Conservation (phyloP, 768 basidiomycete species). For the Lepiota brunneoincarnata region DNA sequence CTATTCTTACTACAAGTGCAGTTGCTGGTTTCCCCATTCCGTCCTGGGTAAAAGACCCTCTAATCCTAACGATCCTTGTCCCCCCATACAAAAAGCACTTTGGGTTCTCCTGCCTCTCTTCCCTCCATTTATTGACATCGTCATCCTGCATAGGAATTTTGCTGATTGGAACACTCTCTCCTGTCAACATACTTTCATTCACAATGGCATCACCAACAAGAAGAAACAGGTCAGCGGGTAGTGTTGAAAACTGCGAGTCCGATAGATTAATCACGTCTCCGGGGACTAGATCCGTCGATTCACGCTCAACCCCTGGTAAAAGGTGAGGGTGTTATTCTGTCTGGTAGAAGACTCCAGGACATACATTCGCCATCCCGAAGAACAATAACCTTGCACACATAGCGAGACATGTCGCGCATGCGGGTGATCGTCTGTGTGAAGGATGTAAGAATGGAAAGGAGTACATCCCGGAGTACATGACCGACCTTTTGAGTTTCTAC, state of each 20-base stretch:
- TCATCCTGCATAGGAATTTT: conserved; percentile 84
- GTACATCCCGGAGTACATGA: conserved; percentile 14
- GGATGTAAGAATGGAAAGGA: background rate
- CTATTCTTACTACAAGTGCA: conserved; percentile 84
- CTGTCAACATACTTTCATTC: conserved; percentile 99
- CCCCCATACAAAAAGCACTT: conserved; percentile 90
- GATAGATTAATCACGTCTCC: conserved; percentile 94
- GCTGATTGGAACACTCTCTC: conserved; percentile 96
- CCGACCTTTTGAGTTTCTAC: conserved; percentile 87
- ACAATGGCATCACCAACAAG: conserved; percentile 96
- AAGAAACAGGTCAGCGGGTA: conserved; percentile 91
- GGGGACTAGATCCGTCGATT: conserved; percentile 81
- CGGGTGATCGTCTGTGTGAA: conserved; percentile 72
- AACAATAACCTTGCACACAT: conserved; percentile 74
- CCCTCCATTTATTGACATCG: conserved; percentile 68
- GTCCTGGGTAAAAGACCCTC: conserved; percentile 57
- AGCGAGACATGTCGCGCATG: conserved; percentile 96
- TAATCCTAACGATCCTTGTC: conserved; percentile 85
- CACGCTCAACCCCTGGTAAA: conserved; percentile 58
- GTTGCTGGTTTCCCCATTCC: conserved; percentile 60
- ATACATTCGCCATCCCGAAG: conserved; percentile 71
- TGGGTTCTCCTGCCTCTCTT: conserved; percentile 66
- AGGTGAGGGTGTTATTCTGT: background rate
- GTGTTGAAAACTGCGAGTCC: conserved; percentile 60
- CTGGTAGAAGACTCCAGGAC: conserved; percentile 20